Evolutionary conservation across 2,329 filamentous ascomycete species (phyloP), one percentile per base, ranked within the genome.

Genomic region (Cephalotrichum gorgonifer): DNA sequence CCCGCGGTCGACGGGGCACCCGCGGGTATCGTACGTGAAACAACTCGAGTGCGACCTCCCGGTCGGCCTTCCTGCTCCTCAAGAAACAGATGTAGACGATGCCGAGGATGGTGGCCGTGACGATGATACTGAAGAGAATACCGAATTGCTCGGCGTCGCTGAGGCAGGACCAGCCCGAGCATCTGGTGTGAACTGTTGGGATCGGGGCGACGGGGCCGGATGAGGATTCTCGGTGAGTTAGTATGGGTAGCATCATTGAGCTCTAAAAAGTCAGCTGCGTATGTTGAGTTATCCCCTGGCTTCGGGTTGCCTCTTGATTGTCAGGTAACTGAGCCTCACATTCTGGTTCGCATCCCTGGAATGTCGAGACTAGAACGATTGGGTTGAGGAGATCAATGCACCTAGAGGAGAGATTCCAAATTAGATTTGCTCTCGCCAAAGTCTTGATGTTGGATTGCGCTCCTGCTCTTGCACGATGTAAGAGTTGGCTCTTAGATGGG

Each of bases 91-190:
- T 60, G 33, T 62, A 62, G 4, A 60, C 46, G 12, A 67, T 35
- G 0, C 57, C 51, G 3, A 69, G 38, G 12, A 62, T 51, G 4
- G 54, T 53, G 2, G 60, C 54, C 9, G 53, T 50, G 6, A 66
- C 50, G 7, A 64, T 49, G 14, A 62, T 55, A 50, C 63, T 65
- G 50, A 67, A 62, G 15, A 72, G 62, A 27, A 71, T 61, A 2
- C 70, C 70, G 22, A 62, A 64, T 30, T 68, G 59, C 41, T 69
- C 59, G 0, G 61, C 54, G 9, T 54, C 43, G 26, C 56, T 67
- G n/a, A 72, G 57, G 50, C 70, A 73, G 39, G 57, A 50, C 67
- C 67, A 73, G 11, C 65, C 61, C 3, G 27, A 22, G 8, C 43
- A 39, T 41, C n/a, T 25, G 5, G 39, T 28, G 12, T 7, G 5